Conservation (phyloP, 768 basidiomycete species). For the Dacryopinax spathularia region DNA sequence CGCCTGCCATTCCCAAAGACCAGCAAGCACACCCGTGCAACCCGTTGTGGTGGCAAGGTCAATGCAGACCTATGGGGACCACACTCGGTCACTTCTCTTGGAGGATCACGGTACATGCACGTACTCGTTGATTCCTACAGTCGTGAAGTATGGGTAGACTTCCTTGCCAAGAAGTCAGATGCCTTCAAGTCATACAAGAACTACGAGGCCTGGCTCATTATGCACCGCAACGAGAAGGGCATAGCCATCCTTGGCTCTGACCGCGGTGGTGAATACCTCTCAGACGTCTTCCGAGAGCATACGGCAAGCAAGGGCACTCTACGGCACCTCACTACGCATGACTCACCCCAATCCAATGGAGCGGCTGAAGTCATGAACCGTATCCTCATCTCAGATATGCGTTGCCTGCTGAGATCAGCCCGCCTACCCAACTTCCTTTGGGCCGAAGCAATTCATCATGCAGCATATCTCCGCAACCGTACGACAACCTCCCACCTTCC, state of each 20-base stretch:
- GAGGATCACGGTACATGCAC: not conserved
- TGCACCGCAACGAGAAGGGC: slow-evolving; percentile 1
- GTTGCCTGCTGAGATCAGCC: not conserved
- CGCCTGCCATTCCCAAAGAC: not conserved
- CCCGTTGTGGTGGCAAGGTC: not conserved
- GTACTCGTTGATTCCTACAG: not conserved
- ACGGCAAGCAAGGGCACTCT: slow-evolving; percentile 2
- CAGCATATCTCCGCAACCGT: not conserved
- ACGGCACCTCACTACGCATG: slow-evolving; percentile 3
- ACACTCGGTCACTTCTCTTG: not conserved
- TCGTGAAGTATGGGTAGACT: not conserved
- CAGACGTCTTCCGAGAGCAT: not conserved
- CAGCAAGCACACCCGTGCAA: not conserved
- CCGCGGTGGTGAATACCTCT: slow-evolving; percentile 12
- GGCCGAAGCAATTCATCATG: slow-evolving; percentile 6
- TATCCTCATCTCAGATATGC: not conserved
- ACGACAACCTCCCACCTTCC: not conserved
- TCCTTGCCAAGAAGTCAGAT: not conserved
- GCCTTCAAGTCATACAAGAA: not conserved
- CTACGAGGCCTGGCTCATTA: not conserved
- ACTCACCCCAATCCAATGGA: slow-evolving; percentile 13
- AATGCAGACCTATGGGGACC: not conserved
- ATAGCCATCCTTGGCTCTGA: slow-evolving; percentile 5
- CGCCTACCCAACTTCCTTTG: too few relatives aligned
- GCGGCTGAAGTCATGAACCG: slow-evolving; percentile 7